Percentiles rank a stretch among this genome's conserved stretches.
Evolutionary conservation across 23 red algal species (phyloP).

Genomic region (Agarophyton chilense): DNA sequence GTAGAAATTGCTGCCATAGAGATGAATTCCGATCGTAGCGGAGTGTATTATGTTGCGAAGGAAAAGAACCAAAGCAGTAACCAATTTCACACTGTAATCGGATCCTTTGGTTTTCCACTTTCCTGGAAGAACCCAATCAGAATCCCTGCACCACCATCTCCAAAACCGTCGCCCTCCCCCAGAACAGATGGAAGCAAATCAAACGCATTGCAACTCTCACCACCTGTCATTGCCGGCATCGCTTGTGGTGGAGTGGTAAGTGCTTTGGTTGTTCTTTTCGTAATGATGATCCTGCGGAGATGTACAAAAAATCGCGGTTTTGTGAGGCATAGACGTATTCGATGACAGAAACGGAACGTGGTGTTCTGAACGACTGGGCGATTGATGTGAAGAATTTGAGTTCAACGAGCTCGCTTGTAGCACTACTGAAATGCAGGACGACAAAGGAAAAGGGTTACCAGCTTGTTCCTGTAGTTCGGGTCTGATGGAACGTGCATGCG

Average conservation of each 20-base stretch:
- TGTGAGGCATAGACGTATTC: background rate
- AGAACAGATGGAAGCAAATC: background rate
- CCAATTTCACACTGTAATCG: conserved; percentile 44
- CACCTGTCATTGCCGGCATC: background rate
- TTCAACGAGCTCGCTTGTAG: too few species aligned
- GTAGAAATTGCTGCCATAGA: conserved; percentile 39
- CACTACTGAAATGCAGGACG: too few species aligned
- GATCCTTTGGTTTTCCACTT: conserved; percentile 46
- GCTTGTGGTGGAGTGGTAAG: conserved; percentile 8
- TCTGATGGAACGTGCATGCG: too few species aligned
- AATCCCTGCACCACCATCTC: conserved; percentile 20
- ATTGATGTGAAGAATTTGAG: too few species aligned
- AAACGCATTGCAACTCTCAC: background rate
- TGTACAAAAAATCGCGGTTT: background rate
- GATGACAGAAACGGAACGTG: too few species aligned
- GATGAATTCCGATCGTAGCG: background rate
- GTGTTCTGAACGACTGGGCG: too few species aligned
- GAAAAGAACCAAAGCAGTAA: conserved; percentile 63
- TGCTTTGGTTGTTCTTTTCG: background rate
- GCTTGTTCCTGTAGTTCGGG: too few species aligned
- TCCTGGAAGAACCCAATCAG: conserved; percentile 47
- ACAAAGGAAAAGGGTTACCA: too few species aligned
- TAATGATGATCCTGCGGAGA: background rate
- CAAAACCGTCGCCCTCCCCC: conserved; percentile 11
- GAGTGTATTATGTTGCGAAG: conserved; percentile 54